Base-by-base conservation (phyloP, 2,329 filamentous ascomycete genomes). In the Trematosphaeria pertusa region DNA sequence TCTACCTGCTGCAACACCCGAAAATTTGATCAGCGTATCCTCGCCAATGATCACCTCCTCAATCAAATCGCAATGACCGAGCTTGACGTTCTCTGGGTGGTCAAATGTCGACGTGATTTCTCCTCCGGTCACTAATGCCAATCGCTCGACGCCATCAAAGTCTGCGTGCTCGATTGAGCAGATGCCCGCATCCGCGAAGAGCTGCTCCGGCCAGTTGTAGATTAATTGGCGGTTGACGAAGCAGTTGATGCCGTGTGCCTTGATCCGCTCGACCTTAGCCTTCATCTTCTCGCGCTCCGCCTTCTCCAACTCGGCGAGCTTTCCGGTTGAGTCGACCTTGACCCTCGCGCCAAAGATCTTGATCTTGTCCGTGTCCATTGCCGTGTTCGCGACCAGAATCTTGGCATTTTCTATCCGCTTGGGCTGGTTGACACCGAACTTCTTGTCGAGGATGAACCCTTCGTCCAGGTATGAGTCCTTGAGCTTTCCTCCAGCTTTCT, bases 321-420 rank as follows among this genome's bases (percentile, higher is more conserved):
- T 97, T 72, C 91, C 91, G 3, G 94, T 99, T 22, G 91, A 93
- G 61, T 90, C 89, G 50, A 99, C 94, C 83, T 97, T 97, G 66
- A 99, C 91, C 49, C 93, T 86, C 12, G 94, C 94, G 55, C 94
- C 94, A 65, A 99, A 99, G 66, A 99, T 97, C 83, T 99, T 99
- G 79, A 99, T 90, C 82, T 99, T 99, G 78, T 99, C 94, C 26
- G 94, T 99, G 75, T 99, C 94, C 94, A 99, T 99, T 10, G 92
- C 89, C 37, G 94, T 99, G 78, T 99, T 99, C 56, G 94, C 94
- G 17, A 99, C 89, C 46, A 99, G 77, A 58, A 99, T 99, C 80
- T 97, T 99, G 59, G 93, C 94, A 73, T 99, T 97, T 74, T 97
- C 93, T 66, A 99, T 80, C 48, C 91, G 83, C 82, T 97, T 97